A percentile compares a stretch with the other conserved stretches of the same genome.
Evolutionary conservation across 257 asterid species (phyloP).

Genomic region (Solanum megistacrolobum): DNA sequence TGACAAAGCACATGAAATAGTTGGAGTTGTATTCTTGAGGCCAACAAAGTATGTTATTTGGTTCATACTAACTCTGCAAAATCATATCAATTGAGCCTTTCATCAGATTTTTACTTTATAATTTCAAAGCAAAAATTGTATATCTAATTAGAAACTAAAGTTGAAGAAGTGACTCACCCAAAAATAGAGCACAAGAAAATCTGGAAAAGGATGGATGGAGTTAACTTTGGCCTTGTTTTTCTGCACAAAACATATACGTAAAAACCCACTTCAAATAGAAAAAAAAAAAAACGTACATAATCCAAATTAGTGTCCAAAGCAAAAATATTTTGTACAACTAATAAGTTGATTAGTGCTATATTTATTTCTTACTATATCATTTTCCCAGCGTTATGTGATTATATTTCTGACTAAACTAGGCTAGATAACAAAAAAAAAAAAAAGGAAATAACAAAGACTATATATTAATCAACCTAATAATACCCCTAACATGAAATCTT

Average conservation of each 20-base stretch:
- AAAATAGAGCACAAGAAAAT: slow-evolving; percentile 65
- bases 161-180: slow-evolving; percentile 39
- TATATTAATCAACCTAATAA: not conserved
- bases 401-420: not conserved
- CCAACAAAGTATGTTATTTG: slow-evolving; percentile 84
- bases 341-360: not conserved
- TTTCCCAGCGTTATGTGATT: not conserved
- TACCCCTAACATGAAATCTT: not conserved
- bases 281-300: not conserved
- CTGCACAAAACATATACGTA: slow-evolving; percentile 26
- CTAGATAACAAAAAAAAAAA: not conserved
- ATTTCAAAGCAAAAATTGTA: not conserved
- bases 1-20: slow-evolving; percentile 73
- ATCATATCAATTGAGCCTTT: not conserved
- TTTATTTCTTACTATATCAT: no score
- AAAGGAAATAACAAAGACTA: not conserved
- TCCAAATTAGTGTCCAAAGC: not conserved
- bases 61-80: slow-evolving; percentile 64
- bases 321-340: not conserved
- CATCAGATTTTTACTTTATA: not conserved
- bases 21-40: slow-evolving; percentile 76
- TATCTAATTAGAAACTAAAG: not conserved
- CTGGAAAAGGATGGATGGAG: slow-evolving; percentile 46
- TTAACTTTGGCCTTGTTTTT: slow-evolving; percentile 60
- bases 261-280: not conserved